These are phyloP conservation scores for Lachancea mirantina DNA, from an alignment of 805 yeast genomes.

Conservation along the genomic window DNA sequence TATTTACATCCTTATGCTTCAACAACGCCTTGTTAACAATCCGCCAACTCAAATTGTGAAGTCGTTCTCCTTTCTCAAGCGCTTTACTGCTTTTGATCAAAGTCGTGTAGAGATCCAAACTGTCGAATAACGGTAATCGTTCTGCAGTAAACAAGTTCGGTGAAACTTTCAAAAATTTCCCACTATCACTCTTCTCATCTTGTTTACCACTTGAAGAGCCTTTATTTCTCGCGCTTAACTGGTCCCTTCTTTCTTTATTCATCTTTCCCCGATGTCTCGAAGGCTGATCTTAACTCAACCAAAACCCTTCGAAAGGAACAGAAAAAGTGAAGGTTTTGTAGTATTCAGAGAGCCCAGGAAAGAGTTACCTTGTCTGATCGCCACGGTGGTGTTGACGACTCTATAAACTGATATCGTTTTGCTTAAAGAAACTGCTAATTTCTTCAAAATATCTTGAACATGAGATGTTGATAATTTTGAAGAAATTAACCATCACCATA, in stretches of 20 bases:
- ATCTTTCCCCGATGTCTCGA: too few relatives aligned
- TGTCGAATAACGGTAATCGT: conserved; percentile 25
- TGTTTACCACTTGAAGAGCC: background rate
- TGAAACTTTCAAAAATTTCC: conserved; percentile 24
- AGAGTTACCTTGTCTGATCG: too few relatives aligned
- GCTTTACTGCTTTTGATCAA: conserved; percentile 19
- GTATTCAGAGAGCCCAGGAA: too few relatives aligned
- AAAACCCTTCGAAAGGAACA: too few relatives aligned
- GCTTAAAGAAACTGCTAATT: too few relatives aligned
- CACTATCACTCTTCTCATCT: background rate
- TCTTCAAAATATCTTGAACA: too few relatives aligned
- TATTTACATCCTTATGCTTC: conserved; percentile 22
- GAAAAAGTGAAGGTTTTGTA: too few relatives aligned
- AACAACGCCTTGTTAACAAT: conserved; percentile 27
- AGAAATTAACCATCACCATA: too few relatives aligned
- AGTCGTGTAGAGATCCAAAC: conserved; percentile 25
- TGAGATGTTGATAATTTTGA: too few relatives aligned
- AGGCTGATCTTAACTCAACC: too few relatives aligned
- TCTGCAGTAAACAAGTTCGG: conserved; percentile 30
- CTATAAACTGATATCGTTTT: too few relatives aligned
- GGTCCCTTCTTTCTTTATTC: background rate
- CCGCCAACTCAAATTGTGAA: conserved; percentile 30
- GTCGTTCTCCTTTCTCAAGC: conserved; percentile 29
- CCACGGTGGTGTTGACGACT: too few relatives aligned
- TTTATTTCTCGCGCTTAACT: background rate